These are phyloP conservation scores for Ophiosphaerella herpotricha DNA, from an alignment of 2,329 filamentous ascomycete species.

Conservation along the genomic window DNA sequence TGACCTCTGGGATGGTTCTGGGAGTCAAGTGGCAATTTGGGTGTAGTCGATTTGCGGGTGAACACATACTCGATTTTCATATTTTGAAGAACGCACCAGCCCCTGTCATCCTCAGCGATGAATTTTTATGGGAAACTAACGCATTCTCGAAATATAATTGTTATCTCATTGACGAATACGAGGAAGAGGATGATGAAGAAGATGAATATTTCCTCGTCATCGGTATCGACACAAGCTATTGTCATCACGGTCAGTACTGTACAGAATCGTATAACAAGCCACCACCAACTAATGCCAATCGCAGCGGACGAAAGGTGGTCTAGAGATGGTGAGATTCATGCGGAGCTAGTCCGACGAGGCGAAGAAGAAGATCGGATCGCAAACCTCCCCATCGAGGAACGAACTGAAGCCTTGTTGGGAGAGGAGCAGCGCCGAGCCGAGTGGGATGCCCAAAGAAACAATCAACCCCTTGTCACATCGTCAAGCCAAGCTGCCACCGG, in stretches of 20 bases:
- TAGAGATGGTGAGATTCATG: not conserved
- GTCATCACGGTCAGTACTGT: not conserved
- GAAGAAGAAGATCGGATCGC: conserved; percentile 2
- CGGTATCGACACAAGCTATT: not conserved
- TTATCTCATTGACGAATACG: conserved; percentile 5
- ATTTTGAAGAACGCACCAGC: conserved; percentile 13
- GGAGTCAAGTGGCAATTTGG: conserved; percentile 19
- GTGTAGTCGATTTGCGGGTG: not conserved
- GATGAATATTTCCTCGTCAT: conserved; percentile 6
- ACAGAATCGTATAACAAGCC: no score
- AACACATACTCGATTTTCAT: conserved; percentile 9
- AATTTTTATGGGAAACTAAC: conserved; percentile 9
- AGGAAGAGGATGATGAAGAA: not conserved
- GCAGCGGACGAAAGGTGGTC: not conserved
- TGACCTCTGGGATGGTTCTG: conserved; percentile 15
- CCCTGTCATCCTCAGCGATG: conserved; percentile 13
- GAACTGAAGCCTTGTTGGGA: not conserved
- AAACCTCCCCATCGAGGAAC: not conserved
- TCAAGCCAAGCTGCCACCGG: not conserved
- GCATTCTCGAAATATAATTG: conserved; percentile 5
- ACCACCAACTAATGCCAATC: no score
- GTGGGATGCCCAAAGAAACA: not conserved
- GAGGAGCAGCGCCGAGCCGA: not conserved
- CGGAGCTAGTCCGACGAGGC: not conserved
- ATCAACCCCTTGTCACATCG: not conserved